Base-by-base conservation (phyloP, 2,329 filamentous ascomycete species). In the Metarhizium robertsii region DNA sequence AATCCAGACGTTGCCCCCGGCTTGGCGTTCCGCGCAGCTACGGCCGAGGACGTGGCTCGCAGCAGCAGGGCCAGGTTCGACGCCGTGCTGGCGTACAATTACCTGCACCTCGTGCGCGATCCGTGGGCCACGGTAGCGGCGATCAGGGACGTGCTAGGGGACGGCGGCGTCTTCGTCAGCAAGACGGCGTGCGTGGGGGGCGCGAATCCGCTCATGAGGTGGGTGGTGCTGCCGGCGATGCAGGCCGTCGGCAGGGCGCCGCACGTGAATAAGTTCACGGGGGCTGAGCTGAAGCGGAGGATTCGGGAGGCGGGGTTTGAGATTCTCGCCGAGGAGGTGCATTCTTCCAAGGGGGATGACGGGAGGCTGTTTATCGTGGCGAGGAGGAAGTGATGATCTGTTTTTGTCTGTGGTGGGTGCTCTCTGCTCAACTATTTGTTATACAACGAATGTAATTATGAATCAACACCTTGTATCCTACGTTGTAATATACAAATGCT, bases 51-150 rank as follows among this genome's bases (percentile, higher is more conserved):
- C 10, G 11, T 45, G 30, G 43, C 43, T 18, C 7, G 3, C 6
- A 14, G 25, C 6, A 13, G 25, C n/a, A 18, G 18, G 20, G 13
- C 20, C 43, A 46, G 25, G 47, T 58, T 59, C 48, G 43, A 42
- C 30, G 54, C 52, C 8, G 42, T 61, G n/a, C 55, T 61, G 4
- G 60, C 53, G 25, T 61, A 56, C 55, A 60, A 61, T 51, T 60
- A 60, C 48, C 55, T 61, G 8, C 58, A 61, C 42, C 57, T 59
- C 8, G 58, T 61, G 45, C 55, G 50, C 18, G 60, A 61, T 34
- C 40, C 58, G 10, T 29, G 56, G 14, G 52, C 50, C 25, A 59
- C 58, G 4, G 18, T 61, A 29, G 45, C 45, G 7, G 46, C 36
- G 34, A 53, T 57, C 16, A 51, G 48, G 25, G 20, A 46, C 2